These are phyloP conservation scores for Pseudopediastrum boryanum DNA, from an alignment of 139 green algal genomes.

Conservation along the genomic window DNA sequence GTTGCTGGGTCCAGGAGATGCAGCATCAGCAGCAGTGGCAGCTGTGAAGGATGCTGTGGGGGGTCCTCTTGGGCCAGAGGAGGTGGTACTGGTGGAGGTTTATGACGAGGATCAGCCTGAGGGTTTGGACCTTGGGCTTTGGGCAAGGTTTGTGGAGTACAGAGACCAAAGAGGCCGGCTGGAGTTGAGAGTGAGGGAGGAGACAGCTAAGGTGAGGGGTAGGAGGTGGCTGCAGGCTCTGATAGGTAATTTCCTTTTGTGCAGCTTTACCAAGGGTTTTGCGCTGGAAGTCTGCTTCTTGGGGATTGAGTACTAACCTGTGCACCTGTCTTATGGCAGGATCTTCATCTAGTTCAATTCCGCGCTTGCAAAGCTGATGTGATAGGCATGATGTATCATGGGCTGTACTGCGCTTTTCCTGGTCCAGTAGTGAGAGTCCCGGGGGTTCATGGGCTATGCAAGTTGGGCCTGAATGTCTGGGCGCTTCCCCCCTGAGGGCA, in stretches of 20 bases:
- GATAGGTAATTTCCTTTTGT: background rate
- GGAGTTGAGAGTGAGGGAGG: slow-evolving; percentile 29
- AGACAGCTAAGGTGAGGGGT: slow-evolving; percentile 10
- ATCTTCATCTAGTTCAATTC: too few species aligned
- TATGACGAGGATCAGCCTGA: slow-evolving; percentile 36
- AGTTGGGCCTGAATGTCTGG: too few species aligned
- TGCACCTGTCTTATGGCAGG: too few species aligned
- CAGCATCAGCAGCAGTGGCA: background rate
- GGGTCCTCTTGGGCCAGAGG: slow-evolving; percentile 11
- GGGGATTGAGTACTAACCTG: too few species aligned
- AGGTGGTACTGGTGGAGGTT: slow-evolving; percentile 24
- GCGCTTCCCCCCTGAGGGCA: too few species aligned
- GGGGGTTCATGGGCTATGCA: too few species aligned
- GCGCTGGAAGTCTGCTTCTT: too few species aligned
- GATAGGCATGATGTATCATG: too few species aligned
- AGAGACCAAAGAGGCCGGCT: slow-evolving; percentile 10
- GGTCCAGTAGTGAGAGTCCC: too few species aligned
- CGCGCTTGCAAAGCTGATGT: too few species aligned
- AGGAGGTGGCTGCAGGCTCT: background rate
- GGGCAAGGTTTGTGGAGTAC: slow-evolving; percentile 43
- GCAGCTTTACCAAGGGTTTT: too few species aligned
- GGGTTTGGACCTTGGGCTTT: slow-evolving; percentile 39
- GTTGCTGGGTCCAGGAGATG: background rate
- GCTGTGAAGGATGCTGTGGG: slow-evolving; percentile 2
- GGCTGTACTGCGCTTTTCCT: too few species aligned